Base-by-base conservation (phyloP, 495 filamentous ascomycete genomes). In the Bacidia rubella region DNA sequence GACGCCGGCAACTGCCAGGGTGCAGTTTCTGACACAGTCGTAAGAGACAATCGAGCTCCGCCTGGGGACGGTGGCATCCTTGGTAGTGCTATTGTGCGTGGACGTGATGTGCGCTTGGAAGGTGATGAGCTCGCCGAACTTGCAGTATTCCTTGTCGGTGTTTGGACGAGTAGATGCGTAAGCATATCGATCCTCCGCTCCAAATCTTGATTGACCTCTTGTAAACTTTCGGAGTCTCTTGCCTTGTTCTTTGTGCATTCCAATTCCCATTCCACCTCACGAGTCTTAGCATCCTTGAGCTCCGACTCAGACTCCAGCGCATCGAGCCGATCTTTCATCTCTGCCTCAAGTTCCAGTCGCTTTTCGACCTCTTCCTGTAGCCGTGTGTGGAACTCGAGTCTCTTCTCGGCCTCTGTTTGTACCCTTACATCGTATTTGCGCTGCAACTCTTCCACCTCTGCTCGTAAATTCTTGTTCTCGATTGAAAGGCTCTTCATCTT, bases 381-480 rank as follows among this genome's bases (percentile, higher is more conserved):
- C 29, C 29, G 5, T 35, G 29, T 35, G 15, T 35, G 29, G 15
- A 65, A 40, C 27, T 54, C 60, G 38, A 58, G 50, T 22, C 59
- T 50, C 20, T 63, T 46, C n/a, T 61, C 57, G 20, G 63, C 59
- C 52, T 68, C 66, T 23, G 65, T 68, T 49, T 63, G 45, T n/a
- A 76, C 64, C 17, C 65, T 57, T 7, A 62, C 57, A 27, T 64
- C 63, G 48, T 73, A 73, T 44, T 67, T 63, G 43, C 60, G 62
- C 53, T 74, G 68, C 68, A 71, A 74, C 22, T 68, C 69, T 15
- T 58, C 54, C 20, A 71, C 38, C 51, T 74, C 68, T 1, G 61
- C 56, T 15, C 58, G 54, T 21, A 73, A 56, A n/a, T 53, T 51
- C 15, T 60, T 53, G 7, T 63, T 60, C 40, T 73, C 70, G 2